Conservation (phyloP, 192 early-diverging fungal genomes). For the Gaertneriomyces sp. region DNA sequence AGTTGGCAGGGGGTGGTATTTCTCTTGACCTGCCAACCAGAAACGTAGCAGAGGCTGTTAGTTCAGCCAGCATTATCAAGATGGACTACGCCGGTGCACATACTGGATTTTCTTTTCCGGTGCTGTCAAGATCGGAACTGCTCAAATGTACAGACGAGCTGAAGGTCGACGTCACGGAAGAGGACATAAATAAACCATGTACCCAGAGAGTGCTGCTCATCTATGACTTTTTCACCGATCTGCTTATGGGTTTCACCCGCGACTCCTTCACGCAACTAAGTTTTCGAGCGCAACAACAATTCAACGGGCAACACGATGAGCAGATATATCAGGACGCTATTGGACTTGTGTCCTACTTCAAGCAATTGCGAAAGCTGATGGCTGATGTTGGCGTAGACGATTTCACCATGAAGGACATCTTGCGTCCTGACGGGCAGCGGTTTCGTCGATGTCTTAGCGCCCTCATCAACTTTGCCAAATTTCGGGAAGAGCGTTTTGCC, state of each 20-base stretch:
- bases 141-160: conserved; percentile 74
- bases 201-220: conserved; percentile 62
- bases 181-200: conserved; percentile 71
- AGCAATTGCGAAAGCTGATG: conserved; percentile 65
- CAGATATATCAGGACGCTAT: conserved; percentile 60
- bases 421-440: conserved; percentile 69
- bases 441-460: conserved; percentile 72
- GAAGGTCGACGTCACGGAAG: conserved; percentile 63
- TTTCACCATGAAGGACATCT: conserved; percentile 73
- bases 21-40: too few species aligned
- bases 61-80: background rate
- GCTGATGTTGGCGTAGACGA: conserved; percentile 67
- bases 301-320: conserved; percentile 45
- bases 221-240: conserved; percentile 69
- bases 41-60: too few species aligned
- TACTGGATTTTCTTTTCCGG: conserved; percentile 55
- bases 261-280: conserved; percentile 48
- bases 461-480: conserved; percentile 88
- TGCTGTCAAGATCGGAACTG: conserved; percentile 68
- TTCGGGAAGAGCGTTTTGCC: conserved; percentile 72
- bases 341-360: conserved; percentile 60
- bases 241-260: conserved; percentile 60
- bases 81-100: conserved; percentile 13
- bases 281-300: conserved; percentile 33
- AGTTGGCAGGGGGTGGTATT: too few species aligned